Conservation (phyloP, 2,329 filamentous ascomycete genomes). For the Cytospora schulzeri region DNA sequence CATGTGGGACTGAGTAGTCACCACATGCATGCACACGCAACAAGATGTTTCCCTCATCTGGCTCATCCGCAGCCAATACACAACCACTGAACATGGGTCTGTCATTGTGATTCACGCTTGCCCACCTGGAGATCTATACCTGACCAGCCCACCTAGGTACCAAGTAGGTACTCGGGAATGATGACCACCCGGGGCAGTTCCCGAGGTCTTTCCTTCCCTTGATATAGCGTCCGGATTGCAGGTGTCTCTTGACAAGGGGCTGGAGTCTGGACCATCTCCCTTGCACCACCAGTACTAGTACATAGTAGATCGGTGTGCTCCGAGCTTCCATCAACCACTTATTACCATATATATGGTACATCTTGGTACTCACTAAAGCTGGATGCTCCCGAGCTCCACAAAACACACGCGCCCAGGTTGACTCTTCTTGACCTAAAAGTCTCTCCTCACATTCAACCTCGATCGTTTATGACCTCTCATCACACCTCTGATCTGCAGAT, state of each 20-base stretch:
- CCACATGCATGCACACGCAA: slow-evolving; percentile 17
- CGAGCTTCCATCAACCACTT: background rate
- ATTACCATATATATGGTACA: background rate
- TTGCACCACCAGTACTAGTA: background rate
- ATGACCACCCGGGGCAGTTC: background rate
- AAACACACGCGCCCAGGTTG: slow-evolving; percentile 15
- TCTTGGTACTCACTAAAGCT: background rate
- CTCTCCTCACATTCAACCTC: slow-evolving; percentile 15
- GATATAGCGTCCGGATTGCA: background rate
- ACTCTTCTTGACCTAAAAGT: slow-evolving; percentile 10
- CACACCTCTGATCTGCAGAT: slow-evolving; percentile 9
- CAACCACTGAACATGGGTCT: background rate
- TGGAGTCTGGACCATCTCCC: background rate
- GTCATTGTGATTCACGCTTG: background rate
- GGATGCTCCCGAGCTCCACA: slow-evolving; percentile 18
- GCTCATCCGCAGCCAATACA: background rate
- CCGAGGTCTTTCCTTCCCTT: background rate
- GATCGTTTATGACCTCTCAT: slow-evolving; percentile 18
- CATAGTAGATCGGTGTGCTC: background rate
- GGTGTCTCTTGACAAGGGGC: background rate
- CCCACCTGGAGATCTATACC: no score
- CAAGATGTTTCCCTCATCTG: slow-evolving; percentile 2
- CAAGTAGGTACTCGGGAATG: background rate
- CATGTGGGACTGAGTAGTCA: background rate
- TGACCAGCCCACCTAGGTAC: no score